A percentile compares a stretch with the other conserved stretches of the same genome.
phyloP scores from a whole-genome alignment of 495 filamentous ascomycete genomes.

The Elasticomyces elasticus region DNA sequence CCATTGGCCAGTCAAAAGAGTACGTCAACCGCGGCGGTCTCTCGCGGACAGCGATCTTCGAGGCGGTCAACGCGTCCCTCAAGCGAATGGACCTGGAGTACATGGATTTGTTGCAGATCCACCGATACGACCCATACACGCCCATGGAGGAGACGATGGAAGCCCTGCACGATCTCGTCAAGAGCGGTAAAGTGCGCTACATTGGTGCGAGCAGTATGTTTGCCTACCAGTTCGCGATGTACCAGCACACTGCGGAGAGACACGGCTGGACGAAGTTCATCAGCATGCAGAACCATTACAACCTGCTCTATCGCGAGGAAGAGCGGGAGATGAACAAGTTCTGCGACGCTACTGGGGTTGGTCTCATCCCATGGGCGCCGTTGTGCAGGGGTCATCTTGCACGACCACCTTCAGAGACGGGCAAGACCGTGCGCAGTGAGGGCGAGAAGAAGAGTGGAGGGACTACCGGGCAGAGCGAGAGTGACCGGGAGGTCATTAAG shows the following conservation, averaged over 20 bases:
- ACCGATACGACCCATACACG: constrained; percentile 50
- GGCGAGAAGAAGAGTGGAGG: constrained; percentile 20
- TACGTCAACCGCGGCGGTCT: constrained; percentile 37
- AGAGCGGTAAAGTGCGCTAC: constrained; percentile 32
- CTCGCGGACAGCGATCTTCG: constrained; percentile 45
- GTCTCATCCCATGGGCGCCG: constrained; percentile 33
- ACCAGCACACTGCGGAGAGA: constrained; percentile 34
- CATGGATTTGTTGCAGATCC: constrained; percentile 67
- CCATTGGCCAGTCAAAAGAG: constrained; percentile 32
- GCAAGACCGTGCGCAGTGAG: constrained; percentile 23
- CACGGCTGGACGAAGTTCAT: constrained; percentile 36
- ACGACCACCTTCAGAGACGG: constrained; percentile 23
- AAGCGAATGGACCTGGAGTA: constrained; percentile 54
- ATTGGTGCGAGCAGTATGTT: constrained; percentile 34
- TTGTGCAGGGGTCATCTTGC: constrained; percentile 32
- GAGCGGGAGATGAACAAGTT: constrained; percentile 34
- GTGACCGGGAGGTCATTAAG: constrained; percentile 29
- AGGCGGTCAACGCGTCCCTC: constrained; percentile 59
- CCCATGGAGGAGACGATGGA: constrained; percentile 64
- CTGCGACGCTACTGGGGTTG: constrained; percentile 33
- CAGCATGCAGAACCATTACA: constrained; percentile 35
- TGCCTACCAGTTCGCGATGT: constrained; percentile 30
- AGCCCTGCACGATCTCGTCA: constrained; percentile 34
- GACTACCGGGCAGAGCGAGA: constrained; percentile 16
- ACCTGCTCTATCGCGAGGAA: constrained; percentile 33